phyloP scores from a whole-genome alignment of 768 basidiomycete species.

The Boletellus emodensis region DNA sequence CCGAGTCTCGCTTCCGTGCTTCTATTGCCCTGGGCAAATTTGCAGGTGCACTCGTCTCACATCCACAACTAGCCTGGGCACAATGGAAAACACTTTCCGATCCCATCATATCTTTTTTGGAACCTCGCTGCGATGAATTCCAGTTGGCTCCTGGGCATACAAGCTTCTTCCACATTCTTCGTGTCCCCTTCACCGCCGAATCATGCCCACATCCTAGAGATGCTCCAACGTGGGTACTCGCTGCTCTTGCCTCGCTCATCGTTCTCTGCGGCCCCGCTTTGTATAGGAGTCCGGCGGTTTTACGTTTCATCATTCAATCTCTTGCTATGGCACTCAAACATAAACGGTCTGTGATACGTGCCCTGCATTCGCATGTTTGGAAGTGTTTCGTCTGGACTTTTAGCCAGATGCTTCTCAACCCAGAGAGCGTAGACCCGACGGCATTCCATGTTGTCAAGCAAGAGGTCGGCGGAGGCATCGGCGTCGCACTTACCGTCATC shows the following conservation, averaged over 20 bases:
- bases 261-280: slow-evolving; percentile 42
- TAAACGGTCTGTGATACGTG: slow-evolving; percentile 32
- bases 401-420: slow-evolving; percentile 33
- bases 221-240: slow-evolving; percentile 43
- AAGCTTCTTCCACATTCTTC: slow-evolving; percentile 28
- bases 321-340: slow-evolving; percentile 34
- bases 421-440: slow-evolving; percentile 20
- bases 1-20: slow-evolving; percentile 19
- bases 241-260: slow-evolving; percentile 44
- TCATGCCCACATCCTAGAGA: slow-evolving; percentile 17
- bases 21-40: slow-evolving; percentile 22
- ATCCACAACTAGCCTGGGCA: slow-evolving; percentile 29
- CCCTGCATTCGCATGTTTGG: slow-evolving; percentile 47
- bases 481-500: slow-evolving; percentile 36
- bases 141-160: not conserved
- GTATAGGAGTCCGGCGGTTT: slow-evolving; percentile 37
- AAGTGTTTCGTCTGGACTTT: slow-evolving; percentile 56
- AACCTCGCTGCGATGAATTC: slow-evolving; percentile 12
- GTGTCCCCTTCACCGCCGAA: slow-evolving; percentile 24
- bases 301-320: slow-evolving; percentile 37
- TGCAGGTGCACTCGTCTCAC: slow-evolving; percentile 27
- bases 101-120: slow-evolving; percentile 25
- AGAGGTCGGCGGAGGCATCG: slow-evolving; percentile 44
- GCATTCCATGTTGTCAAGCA: slow-evolving; percentile 45
- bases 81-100: slow-evolving; percentile 26